Conservation (phyloP, 768 basidiomycete genomes). For the Chalciporus sphaerocephalus region DNA sequence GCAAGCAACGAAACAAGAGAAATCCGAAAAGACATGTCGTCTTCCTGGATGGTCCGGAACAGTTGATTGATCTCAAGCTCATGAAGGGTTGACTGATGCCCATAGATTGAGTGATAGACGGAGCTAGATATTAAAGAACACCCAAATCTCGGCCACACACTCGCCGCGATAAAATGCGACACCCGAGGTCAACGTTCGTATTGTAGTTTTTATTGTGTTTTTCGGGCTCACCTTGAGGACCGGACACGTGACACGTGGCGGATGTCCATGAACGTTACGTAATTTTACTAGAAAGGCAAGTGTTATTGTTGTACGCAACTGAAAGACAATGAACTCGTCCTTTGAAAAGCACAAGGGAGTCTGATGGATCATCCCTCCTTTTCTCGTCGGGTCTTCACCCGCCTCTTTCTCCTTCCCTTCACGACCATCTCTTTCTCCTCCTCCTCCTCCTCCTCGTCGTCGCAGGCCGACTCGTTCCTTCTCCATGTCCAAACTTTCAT, state of each 20-base stretch:
- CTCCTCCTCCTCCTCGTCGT: too few relatives aligned
- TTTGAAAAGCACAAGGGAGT: conserved; percentile 24
- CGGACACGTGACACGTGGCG: too few relatives aligned
- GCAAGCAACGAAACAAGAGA: conserved; percentile 23
- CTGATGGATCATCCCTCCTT: conserved; percentile 2
- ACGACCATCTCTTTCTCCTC: conserved; percentile 10
- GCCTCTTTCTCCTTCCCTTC: conserved; percentile 8
- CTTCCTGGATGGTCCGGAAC: conserved; percentile 23
- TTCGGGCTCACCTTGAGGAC: too few relatives aligned
- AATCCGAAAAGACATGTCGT: conserved; percentile 24
- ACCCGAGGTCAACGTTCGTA: too few relatives aligned
- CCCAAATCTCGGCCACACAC: too few relatives aligned
- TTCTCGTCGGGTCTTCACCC: conserved; percentile 14
- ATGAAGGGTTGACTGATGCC: too few relatives aligned
- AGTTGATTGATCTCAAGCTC: too few relatives aligned
- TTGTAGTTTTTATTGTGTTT: too few relatives aligned
- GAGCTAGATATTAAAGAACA: too few relatives aligned
- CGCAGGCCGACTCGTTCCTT: conserved; percentile 35
- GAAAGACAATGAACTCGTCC: conserved; percentile 13
- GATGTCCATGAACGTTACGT: too few relatives aligned
- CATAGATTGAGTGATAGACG: too few relatives aligned
- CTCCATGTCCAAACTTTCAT: conserved; percentile 31
- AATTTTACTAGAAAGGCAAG: conserved; percentile 17
- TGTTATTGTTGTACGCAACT: conserved; percentile 31
- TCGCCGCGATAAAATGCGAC: too few relatives aligned